Conservation (phyloP, 2,329 filamentous ascomycete species). For the Tolypocladium guangdongense region DNA sequence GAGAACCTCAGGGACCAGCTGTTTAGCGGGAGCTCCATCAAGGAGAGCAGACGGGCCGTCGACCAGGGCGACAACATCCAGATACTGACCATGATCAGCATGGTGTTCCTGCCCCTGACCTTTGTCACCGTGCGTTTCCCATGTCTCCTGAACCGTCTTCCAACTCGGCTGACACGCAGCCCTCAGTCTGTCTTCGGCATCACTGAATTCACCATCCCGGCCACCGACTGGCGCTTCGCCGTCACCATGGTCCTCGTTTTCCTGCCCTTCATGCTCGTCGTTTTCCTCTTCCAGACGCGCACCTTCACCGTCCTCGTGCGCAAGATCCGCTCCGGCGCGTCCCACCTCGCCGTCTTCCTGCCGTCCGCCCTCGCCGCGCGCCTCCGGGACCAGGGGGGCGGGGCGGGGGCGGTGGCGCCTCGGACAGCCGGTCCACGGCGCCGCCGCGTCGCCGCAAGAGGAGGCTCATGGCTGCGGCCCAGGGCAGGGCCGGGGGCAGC, state of each 20-base stretch:
- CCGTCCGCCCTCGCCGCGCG: background rate
- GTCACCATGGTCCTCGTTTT: conserved; percentile 56
- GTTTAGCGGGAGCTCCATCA: conserved; percentile 51
- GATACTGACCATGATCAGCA: conserved; percentile 46
- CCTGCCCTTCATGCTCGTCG: conserved; percentile 36
- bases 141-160: background rate
- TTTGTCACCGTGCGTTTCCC: conserved; percentile 39
- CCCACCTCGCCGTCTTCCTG: background rate
- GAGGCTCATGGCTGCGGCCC: conserved; percentile 5
- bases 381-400: background rate
- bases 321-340: conserved; percentile 3
- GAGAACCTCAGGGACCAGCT: conserved; percentile 48
- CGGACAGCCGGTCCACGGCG: background rate
- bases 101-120: conserved; percentile 50
- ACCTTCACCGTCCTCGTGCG: conserved; percentile 20
- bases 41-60: conserved; percentile 49
- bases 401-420: background rate
- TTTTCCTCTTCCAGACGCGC: conserved; percentile 33
- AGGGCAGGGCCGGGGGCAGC: background rate
- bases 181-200: conserved; percentile 43
- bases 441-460: conserved; percentile 8
- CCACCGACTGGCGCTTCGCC: conserved; percentile 33
- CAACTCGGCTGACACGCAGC: background rate
- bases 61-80: conserved; percentile 55
- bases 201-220: conserved; percentile 30